Percentiles rank a stretch among this genome's conserved stretches.
These are phyloP conservation scores for Tripterygium wilfordii DNA, from an alignment of 177 flowering plant genomes.

Conservation along the genomic window DNA sequence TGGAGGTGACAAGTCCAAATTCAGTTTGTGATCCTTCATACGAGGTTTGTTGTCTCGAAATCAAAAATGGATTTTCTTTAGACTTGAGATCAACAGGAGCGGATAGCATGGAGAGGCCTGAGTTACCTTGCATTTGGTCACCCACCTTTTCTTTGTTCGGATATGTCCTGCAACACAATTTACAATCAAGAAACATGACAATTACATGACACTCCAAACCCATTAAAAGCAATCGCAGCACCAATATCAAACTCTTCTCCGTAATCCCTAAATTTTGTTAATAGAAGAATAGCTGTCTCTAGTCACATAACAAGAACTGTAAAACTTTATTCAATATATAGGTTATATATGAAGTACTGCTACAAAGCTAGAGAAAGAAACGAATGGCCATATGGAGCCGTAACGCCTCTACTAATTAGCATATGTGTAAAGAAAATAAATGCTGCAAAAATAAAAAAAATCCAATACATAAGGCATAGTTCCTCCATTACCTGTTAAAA, in stretches of 20 bases:
- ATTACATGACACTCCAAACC: background rate
- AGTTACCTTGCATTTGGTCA: constrained; percentile 20
- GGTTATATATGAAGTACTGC: too few relatives aligned
- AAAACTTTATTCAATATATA: too few relatives aligned
- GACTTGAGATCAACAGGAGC: constrained; percentile 19
- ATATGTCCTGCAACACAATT: constrained; percentile 25
- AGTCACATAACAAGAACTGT: too few relatives aligned
- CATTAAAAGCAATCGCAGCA: background rate
- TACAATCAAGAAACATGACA: background rate
- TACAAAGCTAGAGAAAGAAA: too few relatives aligned
- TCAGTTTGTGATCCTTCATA: constrained; percentile 36
- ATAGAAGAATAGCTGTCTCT: too few relatives aligned
- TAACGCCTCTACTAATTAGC: too few relatives aligned
- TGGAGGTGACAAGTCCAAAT: constrained; percentile 55
- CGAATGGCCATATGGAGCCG: too few relatives aligned
- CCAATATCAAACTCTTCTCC: background rate
- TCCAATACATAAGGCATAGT: background rate
- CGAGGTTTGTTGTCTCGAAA: constrained; percentile 29
- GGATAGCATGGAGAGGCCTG: constrained; percentile 30
- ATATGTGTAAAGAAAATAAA: background rate
- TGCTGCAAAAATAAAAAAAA: background rate
- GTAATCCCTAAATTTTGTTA: too few relatives aligned
- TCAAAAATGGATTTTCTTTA: constrained; percentile 24
- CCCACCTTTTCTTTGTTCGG: constrained; percentile 20
- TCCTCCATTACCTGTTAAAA: background rate